Conservation (phyloP, 345 rosid species). For the Murraya paniculata region DNA sequence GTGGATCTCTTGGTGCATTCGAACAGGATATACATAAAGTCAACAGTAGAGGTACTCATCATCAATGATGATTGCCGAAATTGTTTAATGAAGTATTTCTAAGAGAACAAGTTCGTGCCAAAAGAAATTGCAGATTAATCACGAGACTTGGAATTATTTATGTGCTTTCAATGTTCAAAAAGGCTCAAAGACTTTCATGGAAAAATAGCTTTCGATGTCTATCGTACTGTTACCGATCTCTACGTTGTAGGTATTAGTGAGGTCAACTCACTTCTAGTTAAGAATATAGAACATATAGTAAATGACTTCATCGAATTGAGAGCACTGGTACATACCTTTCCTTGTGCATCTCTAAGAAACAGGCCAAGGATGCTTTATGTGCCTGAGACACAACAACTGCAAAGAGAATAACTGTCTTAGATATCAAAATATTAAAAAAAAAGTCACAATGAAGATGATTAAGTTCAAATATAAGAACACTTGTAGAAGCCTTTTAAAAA, state of each 20-base stretch:
- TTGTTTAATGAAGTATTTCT: not conserved
- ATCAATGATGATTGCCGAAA: not conserved
- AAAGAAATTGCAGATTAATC: too few relatives aligned
- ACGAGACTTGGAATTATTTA: not conserved
- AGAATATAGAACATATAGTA: conserved; percentile 12
- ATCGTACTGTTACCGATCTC: not conserved
- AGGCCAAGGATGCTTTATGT: conserved; percentile 81
- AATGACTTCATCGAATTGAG: not conserved
- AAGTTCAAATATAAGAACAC: not conserved
- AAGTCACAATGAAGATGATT: not conserved
- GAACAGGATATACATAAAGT: not conserved
- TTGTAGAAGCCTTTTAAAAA: not conserved
- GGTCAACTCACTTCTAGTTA: not conserved
- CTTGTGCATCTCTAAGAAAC: conserved; percentile 80
- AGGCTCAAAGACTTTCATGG: not conserved
- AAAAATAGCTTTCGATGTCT: not conserved
- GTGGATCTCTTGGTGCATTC: not conserved
- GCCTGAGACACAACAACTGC: conserved; percentile 75
- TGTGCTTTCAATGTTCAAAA: not conserved
- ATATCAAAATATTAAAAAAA: not conserved
- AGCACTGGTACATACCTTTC: conserved; percentile 48
- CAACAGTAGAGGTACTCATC: not conserved
- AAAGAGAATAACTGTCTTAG: not conserved
- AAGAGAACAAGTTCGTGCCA: too few relatives aligned
- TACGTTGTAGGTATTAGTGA: not conserved